Evolutionary conservation across 2,329 filamentous ascomycete species (phyloP).

Genomic region (Fusarium camptoceras): DNA sequence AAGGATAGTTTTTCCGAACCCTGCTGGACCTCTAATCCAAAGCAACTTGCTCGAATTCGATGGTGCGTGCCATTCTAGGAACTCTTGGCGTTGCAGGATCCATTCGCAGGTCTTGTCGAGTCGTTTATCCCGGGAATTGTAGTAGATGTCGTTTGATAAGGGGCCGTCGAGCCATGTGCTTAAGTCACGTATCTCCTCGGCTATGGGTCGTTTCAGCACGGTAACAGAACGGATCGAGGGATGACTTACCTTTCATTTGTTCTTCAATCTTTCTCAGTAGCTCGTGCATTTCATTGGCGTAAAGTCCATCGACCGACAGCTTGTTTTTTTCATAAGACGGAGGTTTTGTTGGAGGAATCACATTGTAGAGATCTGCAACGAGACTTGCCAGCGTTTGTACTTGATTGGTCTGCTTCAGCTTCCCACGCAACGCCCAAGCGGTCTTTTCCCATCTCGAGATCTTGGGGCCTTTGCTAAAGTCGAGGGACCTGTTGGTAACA

Average conservation of each 20-base stretch:
- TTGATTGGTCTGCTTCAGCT: not conserved
- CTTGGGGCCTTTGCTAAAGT: fast-evolving
- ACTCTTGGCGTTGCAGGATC: not conserved
- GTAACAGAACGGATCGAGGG: fast-evolving
- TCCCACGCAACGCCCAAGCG: not conserved
- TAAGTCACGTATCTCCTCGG: not conserved
- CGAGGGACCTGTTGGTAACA: fast-evolving
- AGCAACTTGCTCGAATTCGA: slow-evolving; percentile 26
- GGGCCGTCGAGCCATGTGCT: fast-evolving
- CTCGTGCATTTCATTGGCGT: not conserved
- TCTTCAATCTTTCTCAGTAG: not conserved
- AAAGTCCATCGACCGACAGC: fast-evolving
- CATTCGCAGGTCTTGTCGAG: not conserved
- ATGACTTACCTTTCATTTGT: not conserved
- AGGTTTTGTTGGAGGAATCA: fast-evolving
- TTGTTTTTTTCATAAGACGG: fast-evolving
- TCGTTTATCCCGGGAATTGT: not conserved
- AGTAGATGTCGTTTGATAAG: not conserved
- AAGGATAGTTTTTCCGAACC: slow-evolving; percentile 52
- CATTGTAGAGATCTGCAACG: not conserved
- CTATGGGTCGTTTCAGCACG: fast-evolving
- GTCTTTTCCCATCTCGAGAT: not conserved
- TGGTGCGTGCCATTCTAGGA: not conserved
- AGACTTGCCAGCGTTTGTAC: not conserved
- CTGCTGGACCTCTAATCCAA: slow-evolving; percentile 49